Evolutionary conservation across 495 filamentous ascomycete species (phyloP).

Genomic region (Xylaria scruposa): DNA sequence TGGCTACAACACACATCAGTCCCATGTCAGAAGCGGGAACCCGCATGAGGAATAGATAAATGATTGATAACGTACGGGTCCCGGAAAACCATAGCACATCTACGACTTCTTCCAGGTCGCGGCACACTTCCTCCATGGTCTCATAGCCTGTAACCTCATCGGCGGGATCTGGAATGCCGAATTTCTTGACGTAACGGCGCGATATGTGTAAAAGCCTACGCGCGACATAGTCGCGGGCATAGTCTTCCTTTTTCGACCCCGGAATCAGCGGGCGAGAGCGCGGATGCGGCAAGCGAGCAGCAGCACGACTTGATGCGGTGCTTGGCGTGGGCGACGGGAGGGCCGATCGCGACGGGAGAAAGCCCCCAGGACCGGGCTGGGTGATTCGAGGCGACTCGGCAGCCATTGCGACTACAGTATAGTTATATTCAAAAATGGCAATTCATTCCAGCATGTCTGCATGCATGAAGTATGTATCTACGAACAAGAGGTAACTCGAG

Average conservation of each 20-base stretch:
- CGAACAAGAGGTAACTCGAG: background rate
- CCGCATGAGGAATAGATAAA: slow-evolving; percentile 13
- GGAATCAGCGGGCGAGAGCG: slow-evolving; percentile 68
- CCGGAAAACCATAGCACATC: slow-evolving; percentile 84
- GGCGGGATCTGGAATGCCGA: slow-evolving; percentile 59
- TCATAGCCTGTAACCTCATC: slow-evolving; percentile 69
- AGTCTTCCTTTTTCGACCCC: slow-evolving; percentile 78
- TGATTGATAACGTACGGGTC: slow-evolving; percentile 66
- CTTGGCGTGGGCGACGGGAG: slow-evolving; percentile 64
- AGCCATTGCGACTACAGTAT: slow-evolving; percentile 44
- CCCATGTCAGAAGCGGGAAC: slow-evolving; percentile 4
- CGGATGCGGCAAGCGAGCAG: slow-evolving; percentile 64
- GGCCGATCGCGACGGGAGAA: slow-evolving; percentile 49
- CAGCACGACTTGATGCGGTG: slow-evolving; percentile 50
- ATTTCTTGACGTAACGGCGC: slow-evolving; percentile 77
- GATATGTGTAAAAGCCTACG: slow-evolving; percentile 66
- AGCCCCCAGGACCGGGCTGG: slow-evolving; percentile 48
- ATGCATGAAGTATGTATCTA: background rate
- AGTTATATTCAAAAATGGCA: slow-evolving; percentile 2
- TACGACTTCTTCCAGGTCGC: slow-evolving; percentile 72
- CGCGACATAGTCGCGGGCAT: slow-evolving; percentile 74
- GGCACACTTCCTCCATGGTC: slow-evolving; percentile 69
- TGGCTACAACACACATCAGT: slow-evolving; percentile 54
- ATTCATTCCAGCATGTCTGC: background rate
- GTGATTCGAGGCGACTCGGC: slow-evolving; percentile 41